Percentiles rank a stretch among this genome's conserved stretches.
phyloP scores from a whole-genome alignment of 495 filamentous ascomycete species.

The Evansstolkia leycettana region DNA sequence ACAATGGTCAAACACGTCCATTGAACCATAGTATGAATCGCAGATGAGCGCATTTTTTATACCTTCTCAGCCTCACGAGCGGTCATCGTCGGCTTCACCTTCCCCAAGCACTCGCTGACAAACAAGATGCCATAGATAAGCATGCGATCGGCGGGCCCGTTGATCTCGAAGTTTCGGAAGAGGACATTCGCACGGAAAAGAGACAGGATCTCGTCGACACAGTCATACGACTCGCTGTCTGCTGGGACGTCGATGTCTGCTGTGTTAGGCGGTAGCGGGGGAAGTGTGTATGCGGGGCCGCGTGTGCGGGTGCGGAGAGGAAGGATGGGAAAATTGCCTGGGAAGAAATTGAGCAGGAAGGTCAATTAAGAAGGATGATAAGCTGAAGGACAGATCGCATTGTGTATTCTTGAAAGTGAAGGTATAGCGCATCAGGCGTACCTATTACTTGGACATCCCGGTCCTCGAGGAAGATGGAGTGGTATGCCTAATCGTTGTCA shows the following conservation, averaged over 20 bases:
- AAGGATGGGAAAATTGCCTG: conserved; percentile 87
- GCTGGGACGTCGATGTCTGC: conserved; percentile 65
- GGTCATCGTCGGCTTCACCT: conserved; percentile 63
- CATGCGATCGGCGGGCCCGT: conserved; percentile 86
- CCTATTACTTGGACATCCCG: conserved; percentile 55
- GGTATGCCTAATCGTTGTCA: conserved; percentile 57
- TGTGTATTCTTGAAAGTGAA: too few relatives aligned
- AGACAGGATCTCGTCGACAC: conserved; percentile 81
- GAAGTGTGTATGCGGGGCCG: conserved; percentile 79
- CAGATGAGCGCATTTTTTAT: too few relatives aligned
- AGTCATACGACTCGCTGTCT: conserved; percentile 82
- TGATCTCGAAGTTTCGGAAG: conserved; percentile 99
- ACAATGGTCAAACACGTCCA: not conserved
- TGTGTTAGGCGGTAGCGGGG: conserved; percentile 54
- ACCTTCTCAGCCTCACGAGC: conserved; percentile 50
- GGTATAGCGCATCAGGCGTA: conserved; percentile 21
- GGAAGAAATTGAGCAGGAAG: not conserved
- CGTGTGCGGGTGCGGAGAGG: conserved; percentile 87
- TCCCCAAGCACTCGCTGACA: conserved; percentile 73
- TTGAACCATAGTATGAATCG: too few relatives aligned
- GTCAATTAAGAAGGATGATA: too few relatives aligned
- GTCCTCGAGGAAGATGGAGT: conserved; percentile 85
- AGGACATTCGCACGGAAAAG: conserved; percentile 97
- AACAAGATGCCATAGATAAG: conserved; percentile 95
- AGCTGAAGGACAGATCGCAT: too few relatives aligned